Evolutionary conservation across 2,329 filamentous ascomycete species (phyloP), one percentile per base, ranked within the genome.

Genomic region (Cladosporium sp.): DNA sequence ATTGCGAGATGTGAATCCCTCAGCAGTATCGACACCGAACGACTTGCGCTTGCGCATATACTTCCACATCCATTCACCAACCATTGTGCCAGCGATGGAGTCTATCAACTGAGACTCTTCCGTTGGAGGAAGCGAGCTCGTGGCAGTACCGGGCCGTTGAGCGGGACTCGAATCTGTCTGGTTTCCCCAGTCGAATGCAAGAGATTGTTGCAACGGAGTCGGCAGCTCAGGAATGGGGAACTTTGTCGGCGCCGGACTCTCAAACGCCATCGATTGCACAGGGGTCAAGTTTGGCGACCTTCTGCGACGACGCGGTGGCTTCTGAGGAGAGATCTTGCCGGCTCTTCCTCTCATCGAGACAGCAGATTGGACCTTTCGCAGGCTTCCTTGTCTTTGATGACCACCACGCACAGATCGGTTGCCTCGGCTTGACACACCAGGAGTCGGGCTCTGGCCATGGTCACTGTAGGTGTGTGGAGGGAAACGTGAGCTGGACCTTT

Each of bases 81-180:
- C 91, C 94, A 99, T 99, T 0, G 93, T 95, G 70, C 96, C 92
- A 1, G 94, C 92, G 72, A 99, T 97, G 3, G 94, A 91, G 75
- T 97, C 94, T 5, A 99, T 93, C 13, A 97, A 90, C 44, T 86
- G 88, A 0, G 88, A 65, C 60, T 72, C 70, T 15, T 58, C 53
- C 9, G 36, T 37, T 1, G 58, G 22, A 15, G 57, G 19, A 12
- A 45, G 39, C 4, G 58, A 57, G 22, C 55, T 60, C 19, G 36
- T 37, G 4, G 58, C 47, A 17, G 59, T 59, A 32, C 28, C 61
- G 6, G 50, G 49, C 17, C 39, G 25, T 24, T 45, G 55, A 19
- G 13, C 28, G 12, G 39, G 25, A 6, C 37, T 53, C 20, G 48
- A 17, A 40, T 32, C 25, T 10, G n/a, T 19, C 10, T 42, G 51